phyloP scores from a whole-genome alignment of 2,329 filamentous ascomycete genomes.

The Conoideocrella luteorostrata region DNA sequence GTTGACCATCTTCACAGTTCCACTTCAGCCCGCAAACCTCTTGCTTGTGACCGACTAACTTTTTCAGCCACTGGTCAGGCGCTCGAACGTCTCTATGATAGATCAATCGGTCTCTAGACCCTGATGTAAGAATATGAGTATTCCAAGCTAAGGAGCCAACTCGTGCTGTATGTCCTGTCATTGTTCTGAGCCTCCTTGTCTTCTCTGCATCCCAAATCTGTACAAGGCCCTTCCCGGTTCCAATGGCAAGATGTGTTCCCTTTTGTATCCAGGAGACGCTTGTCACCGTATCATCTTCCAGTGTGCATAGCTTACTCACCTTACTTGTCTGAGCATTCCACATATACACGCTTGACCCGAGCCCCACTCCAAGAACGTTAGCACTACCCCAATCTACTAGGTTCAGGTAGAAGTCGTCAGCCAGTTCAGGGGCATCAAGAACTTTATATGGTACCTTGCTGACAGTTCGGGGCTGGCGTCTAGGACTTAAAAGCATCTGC shows the following conservation, averaged over 20 bases:
- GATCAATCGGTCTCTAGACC: conserved; percentile 86
- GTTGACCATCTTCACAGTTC: conserved; percentile 93
- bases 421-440: conserved; percentile 88
- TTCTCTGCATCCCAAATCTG: conserved; percentile 97
- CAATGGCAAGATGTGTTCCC: conserved; percentile 91
- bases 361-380: conserved; percentile 86
- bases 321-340: conserved; percentile 91
- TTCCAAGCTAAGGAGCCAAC: conserved; percentile 97
- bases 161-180: conserved; percentile 91
- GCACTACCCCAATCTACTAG: conserved; percentile 96
- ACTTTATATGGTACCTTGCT: conserved; percentile 98
- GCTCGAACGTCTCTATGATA: conserved; percentile 93
- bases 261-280: conserved; percentile 98
- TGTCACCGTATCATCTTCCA: conserved; percentile 89
- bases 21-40: conserved; percentile 95
- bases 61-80: conserved; percentile 82
- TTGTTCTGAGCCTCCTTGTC: conserved; percentile 78
- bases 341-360: conserved; percentile 93
- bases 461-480: conserved; percentile 81
- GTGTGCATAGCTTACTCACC: conserved; percentile 88
- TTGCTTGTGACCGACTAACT: conserved; percentile 91
- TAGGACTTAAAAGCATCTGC: conserved; percentile 83
- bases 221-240: conserved; percentile 87
- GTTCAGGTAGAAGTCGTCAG: conserved; percentile 97
- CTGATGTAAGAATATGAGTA: conserved; percentile 92